Conservation (phyloP, 2,329 filamentous ascomycete species). For the Alternaria sp. region DNA sequence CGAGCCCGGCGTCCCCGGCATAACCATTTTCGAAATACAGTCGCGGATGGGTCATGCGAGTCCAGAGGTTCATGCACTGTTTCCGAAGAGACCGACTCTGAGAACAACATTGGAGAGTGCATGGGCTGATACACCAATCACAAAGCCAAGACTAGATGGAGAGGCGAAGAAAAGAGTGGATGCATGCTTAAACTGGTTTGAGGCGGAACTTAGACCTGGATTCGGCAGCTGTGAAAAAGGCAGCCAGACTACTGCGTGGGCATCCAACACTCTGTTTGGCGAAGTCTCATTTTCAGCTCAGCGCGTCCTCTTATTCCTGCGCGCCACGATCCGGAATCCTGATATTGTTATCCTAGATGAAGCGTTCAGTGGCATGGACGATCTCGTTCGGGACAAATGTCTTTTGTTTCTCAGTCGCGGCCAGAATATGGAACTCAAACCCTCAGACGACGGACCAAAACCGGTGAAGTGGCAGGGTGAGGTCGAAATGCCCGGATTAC, state of each 20-base stretch:
- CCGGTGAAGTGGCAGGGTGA: conserved; percentile 58
- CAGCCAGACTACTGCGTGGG: conserved; percentile 65
- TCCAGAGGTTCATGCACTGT: conserved; percentile 92
- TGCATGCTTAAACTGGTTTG: conserved; percentile 78
- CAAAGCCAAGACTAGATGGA: conserved; percentile 70
- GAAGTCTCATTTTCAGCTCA: conserved; percentile 82
- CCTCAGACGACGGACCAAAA: conserved; percentile 43
- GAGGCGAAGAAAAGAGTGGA: conserved; percentile 70
- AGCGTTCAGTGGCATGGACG: conserved; percentile 62
- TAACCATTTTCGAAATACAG: conserved; percentile 94
- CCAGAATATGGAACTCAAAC: conserved; percentile 48
- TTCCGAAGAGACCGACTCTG: conserved; percentile 79
- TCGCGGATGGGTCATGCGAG: conserved; percentile 89
- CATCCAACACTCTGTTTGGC: conserved; percentile 73
- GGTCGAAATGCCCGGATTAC: conserved; percentile 69
- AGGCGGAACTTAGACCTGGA: conserved; percentile 74
- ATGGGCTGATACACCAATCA: conserved; percentile 87
- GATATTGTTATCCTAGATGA: conserved; percentile 62
- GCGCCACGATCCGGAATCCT: conserved; percentile 56
- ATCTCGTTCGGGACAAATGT: conserved; percentile 80
- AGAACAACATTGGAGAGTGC: conserved; percentile 82
- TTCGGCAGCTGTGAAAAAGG: conserved; percentile 14
- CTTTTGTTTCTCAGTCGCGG: conserved; percentile 74
- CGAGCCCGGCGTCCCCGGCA: conserved; percentile 72
- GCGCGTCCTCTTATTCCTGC: conserved; percentile 82